Evolutionary conservation across 371 early-diverging fungal species (phyloP), one percentile per base, ranked within the genome.

Genomic region (Mucor ambiguus): DNA sequence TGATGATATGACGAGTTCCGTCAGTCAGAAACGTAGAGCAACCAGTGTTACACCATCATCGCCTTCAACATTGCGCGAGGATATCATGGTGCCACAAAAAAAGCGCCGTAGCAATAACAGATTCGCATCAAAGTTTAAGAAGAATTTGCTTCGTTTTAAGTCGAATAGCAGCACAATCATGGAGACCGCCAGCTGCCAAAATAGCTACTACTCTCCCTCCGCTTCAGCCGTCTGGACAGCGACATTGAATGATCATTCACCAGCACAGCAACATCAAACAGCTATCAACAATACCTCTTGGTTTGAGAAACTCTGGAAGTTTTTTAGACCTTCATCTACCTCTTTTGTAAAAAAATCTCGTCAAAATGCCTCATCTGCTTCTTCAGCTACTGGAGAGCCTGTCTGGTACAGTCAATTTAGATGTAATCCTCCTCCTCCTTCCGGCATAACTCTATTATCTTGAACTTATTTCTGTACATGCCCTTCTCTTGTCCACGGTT

Each of bases 361-460:
- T 28, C 29, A 18, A 26, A 68, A 46, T 18, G 18, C 59, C 29
- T 24, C 46, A 14, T 43, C 58, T 18, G 12, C 56, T 16, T 52
- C 26, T 28, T 41, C 43, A 28, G 18, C 60, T 16, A 11, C 38
- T 37, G 35, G 28, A n/a, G 43, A 58, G 35, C 66, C 73, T 61
- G 73, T 73, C 66, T 73, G 73, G 73, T 73, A 73, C 66, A 66
- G 65, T 54, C 69, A 73, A 63, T 73, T 61, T 30, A 37, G 57
- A 28, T 63, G 46, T 22, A 73, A 69, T 22, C 69, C 73, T 33
- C 63, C 69, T 14, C 66, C 63, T 44, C 63, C 71, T 33, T 18
- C 65, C n/a, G 58, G 46, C n/a, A 58, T 58, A 18, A 60, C 20
- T 20, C 48, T 58, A n/a, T 26, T 62, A 20, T 58, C 67, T 22